Evolutionary conservation across 2,329 filamentous ascomycete genomes (phyloP), one percentile per base, ranked within the genome.

Genomic region (Alternaria arborescens): DNA sequence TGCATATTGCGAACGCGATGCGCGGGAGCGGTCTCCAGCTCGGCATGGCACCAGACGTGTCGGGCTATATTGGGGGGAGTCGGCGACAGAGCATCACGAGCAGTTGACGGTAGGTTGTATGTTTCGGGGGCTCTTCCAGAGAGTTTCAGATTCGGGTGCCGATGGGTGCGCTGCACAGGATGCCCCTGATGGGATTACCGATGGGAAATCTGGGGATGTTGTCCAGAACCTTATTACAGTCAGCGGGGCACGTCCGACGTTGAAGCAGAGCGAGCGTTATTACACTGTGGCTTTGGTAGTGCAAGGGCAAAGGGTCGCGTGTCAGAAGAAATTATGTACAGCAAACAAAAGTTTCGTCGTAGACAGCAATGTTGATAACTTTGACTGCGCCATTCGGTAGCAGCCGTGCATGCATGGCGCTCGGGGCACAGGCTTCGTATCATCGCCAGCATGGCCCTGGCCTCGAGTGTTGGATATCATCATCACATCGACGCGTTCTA

Each of bases 1-100:
- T 94, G 84, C 94, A 95, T 80, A 99, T 92, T 72, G 94, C 96
- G 84, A 98, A 99, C 77, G 94, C 95, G 84, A 99, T 97, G 75
- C 93, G 92, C 80, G 94, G 92, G 80, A 99, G 87, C 75, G 95
- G 94, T 87, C 92, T 90, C 95, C 95, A 99, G 87, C 94, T 70
- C 69, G 77, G 71, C 77, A 79, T 79, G 71, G 73, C 76, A 64
- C 69, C 69, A 64, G 65, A 65, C 62, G 68, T 67, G 62, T 58
- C 58, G 72, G 61, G 70, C 71, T 76, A 75, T 75, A 64, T 66
- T 64, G 65, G 66, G 62, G 46, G 51, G 51, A 58, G 66, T 64
- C 60, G 72, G 71, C 64, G 71, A 54, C 65, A 57, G 66, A 61
- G 71, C 75, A 77, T 77, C 70, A 78, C 75, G 74, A 64, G 65